Evolutionary conservation across 495 filamentous ascomycete genomes (phyloP), one percentile per base, ranked within the genome.

Genomic region (Aspergillus sclerotioniger): DNA sequence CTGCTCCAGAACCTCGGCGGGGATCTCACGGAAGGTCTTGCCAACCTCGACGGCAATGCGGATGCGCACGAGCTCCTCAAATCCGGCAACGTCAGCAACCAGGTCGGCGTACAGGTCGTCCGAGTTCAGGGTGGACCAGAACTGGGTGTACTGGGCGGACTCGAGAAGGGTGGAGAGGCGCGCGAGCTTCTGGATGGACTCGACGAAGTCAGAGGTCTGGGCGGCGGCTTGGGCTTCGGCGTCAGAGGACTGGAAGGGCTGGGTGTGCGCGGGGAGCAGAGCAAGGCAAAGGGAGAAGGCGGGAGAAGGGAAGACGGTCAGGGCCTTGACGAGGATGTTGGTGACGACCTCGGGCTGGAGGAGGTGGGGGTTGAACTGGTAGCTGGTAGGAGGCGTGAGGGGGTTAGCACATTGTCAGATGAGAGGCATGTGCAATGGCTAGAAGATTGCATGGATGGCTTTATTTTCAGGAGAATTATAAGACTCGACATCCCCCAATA

Each of bases 301-400:
- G 17, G 94, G 89, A 10, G 90, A 89, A 62, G 95, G 95, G 84
- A 99, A 98, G 75, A 96, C 89, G 62, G 93, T 96, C 67, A 99
- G 86, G 57, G 92, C 84, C 84, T 98, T 98, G 77, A 93, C 90
- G 72, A 99, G 91, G 84, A 97, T 88, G 82, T 97, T 97, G 81
- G 95, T 97, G 70, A 91, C 90, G 66, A 90, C 90, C 77, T 99
- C 95, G 66, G 96, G 88, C 74, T 92, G 91, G 75, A 91, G 86
- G 64, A 96, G 92, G 83, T 97, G 92, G 19, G 94, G 93, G 84
- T 99, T 99, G 83, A 99, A 96, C 80, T 99, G 95, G 85, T 98
- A 99, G 58, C 95, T 98, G 65, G 56, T 12, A 6, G 43, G 15
- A 41, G 37, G n/a, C 37, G 37, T 41, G 37, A 2, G n/a, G 5